Conservation (phyloP, 345 rosid genomes). For the Eucalyptus erythrocorys region DNA sequence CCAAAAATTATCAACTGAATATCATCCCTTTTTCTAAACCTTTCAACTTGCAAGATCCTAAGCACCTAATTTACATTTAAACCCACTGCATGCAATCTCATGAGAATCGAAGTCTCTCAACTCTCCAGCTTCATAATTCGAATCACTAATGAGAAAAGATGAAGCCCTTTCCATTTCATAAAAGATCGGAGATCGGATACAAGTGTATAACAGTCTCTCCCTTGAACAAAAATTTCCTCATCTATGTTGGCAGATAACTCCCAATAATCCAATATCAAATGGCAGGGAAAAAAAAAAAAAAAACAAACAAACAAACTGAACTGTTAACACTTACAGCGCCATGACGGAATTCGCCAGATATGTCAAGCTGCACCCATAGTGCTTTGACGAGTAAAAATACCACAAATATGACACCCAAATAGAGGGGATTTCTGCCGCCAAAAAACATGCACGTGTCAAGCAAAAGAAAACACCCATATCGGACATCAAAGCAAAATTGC, state of each 20-base stretch:
- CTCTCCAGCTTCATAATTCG: neutral
- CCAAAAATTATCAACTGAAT: neutral
- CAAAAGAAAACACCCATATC: neutral
- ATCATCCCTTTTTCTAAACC: neutral
- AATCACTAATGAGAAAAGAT: neutral
- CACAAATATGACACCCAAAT: slow-evolving; percentile 57
- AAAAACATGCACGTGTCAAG: neutral
- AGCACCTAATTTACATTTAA: neutral
- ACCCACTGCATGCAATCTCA: neutral
- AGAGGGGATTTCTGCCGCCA: slow-evolving; percentile 81
- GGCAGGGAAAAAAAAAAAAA: neutral
- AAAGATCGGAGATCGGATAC: neutral
- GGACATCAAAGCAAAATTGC: neutral
- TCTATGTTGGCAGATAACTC: neutral
- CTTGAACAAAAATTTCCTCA: neutral
- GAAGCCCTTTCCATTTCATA: neutral
- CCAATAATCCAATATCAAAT: neutral
- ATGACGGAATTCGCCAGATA: slow-evolving; percentile 72
- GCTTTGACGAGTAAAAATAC: slow-evolving; percentile 72
- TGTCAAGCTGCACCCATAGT: slow-evolving; percentile 89
- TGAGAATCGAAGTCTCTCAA: neutral
- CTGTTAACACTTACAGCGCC: slow-evolving; percentile 62
- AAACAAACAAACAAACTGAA: neutral
- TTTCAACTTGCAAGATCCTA: neutral
- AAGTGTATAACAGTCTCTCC: neutral